Conservation (phyloP, 202 grass and related monocot species). For the Alloteropsis angusta region DNA sequence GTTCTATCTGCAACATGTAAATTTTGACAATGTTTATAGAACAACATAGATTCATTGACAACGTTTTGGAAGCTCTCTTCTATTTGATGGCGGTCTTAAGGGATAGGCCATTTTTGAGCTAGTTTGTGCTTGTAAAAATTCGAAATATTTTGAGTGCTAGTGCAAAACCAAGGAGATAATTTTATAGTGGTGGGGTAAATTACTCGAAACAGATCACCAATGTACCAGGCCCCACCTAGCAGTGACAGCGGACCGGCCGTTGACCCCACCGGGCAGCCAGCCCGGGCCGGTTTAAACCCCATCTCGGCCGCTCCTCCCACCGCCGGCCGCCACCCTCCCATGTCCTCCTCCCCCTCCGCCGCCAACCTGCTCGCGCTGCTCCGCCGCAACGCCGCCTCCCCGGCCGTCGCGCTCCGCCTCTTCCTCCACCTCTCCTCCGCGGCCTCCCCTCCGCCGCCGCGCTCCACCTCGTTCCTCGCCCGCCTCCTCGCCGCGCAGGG, state of each 20-base stretch:
- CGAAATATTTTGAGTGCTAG: neutral
- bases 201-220: neutral
- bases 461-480: constrained; percentile 40
- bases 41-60: neutral
- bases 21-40: neutral
- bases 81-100: neutral
- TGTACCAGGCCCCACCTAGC: neutral
- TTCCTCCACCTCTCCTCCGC: constrained; percentile 44
- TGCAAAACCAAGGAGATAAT: neutral
- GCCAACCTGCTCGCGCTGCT: constrained; percentile 43
- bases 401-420: constrained; percentile 63
- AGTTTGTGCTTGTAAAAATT: neutral
- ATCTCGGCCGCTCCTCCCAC: neutral
- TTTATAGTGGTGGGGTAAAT: neutral
- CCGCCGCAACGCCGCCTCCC: constrained; percentile 59
- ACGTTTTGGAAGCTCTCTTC: neutral
- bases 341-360: constrained; percentile 48
- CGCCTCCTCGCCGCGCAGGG: constrained; percentile 28
- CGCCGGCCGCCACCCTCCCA: constrained; percentile 44
- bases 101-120: neutral
- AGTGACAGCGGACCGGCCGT: constrained; percentile 6
- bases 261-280: constrained; percentile 25
- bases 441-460: constrained; percentile 13
- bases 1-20: neutral
- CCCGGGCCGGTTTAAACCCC: constrained; percentile 30